A percentile compares a stretch with the other conserved stretches of the same genome.
Conservation (phyloP, 106 monocot species). For the Narthecium ossifragum region DNA sequence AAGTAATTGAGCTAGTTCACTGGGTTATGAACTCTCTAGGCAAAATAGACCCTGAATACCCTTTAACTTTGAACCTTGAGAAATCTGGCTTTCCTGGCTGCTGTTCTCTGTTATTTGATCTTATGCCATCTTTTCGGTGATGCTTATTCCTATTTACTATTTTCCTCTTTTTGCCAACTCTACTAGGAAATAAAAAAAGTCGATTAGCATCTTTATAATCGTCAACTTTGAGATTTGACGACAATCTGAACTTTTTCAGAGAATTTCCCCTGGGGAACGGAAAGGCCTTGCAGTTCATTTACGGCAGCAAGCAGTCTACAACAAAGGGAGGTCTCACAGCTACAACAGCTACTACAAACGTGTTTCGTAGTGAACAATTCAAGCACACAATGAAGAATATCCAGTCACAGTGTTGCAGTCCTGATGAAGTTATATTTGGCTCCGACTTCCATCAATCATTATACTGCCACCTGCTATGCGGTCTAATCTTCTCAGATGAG, state of each 20-base stretch:
- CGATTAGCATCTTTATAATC: too few relatives aligned
- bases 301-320: slow-evolving; percentile 55
- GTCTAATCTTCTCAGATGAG: slow-evolving; percentile 58
- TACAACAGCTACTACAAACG: slow-evolving; percentile 71
- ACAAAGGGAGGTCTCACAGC: slow-evolving; percentile 66
- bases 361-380: slow-evolving; percentile 45
- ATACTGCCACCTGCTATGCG: slow-evolving; percentile 85
- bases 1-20: too few relatives aligned
- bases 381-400: slow-evolving; percentile 61
- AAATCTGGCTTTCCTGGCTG: too few relatives aligned
- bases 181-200: too few relatives aligned
- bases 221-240: too few relatives aligned
- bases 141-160: too few relatives aligned
- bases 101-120: too few relatives aligned
- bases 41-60: too few relatives aligned
- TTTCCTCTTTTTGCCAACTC: too few relatives aligned
- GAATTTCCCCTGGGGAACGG: slow-evolving; percentile 59
- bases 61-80: too few relatives aligned
- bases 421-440: slow-evolving; percentile 77
- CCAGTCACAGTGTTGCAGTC: slow-evolving; percentile 49
- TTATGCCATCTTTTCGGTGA: too few relatives aligned
- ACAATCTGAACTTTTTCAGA: slow-evolving; percentile 32
- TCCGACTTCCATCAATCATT: slow-evolving; percentile 63
- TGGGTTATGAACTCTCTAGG: too few relatives aligned
- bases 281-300: slow-evolving; percentile 77